Conservation (phyloP, 1,139 yeast species). For the Saccharomycopsis hybrid region DNA sequence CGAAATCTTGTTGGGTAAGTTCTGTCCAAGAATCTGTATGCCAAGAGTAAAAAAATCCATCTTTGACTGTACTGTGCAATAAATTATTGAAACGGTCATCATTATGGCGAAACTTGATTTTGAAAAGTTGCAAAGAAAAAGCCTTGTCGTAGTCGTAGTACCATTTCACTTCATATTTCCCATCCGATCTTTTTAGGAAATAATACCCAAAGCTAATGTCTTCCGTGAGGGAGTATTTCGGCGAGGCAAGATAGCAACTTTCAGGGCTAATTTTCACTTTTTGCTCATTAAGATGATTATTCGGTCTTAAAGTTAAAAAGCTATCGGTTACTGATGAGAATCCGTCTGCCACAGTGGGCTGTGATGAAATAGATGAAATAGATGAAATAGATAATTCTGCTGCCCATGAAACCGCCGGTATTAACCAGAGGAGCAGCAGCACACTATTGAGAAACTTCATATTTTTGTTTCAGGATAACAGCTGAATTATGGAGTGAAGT, state of each 20-base stretch:
- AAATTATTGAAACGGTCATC: constrained; percentile 6
- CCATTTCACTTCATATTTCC: constrained; percentile 13
- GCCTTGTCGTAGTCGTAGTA: constrained; percentile 8
- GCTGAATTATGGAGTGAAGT: no score
- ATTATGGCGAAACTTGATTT: constrained; percentile 15
- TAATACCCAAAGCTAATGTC: constrained; percentile 10
- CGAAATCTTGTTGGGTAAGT: constrained; percentile 9
- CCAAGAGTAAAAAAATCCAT: constrained; percentile 17
- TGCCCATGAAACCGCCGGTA: no score
- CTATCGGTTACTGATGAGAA: not conserved
- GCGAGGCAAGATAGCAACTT: constrained; percentile 4
- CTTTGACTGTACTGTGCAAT: not conserved
- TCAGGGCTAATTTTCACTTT: no score
- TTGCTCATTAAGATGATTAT: no score
- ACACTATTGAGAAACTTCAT: no score
- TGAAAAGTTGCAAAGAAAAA: constrained; percentile 6
- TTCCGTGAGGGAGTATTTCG: constrained; percentile 2
- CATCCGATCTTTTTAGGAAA: constrained; percentile 9
- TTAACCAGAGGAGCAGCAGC: no score
- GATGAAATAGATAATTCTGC: no score
- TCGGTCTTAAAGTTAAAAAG: not conserved
- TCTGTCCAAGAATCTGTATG: constrained; percentile 4
- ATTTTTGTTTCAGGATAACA: no score
- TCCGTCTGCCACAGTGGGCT: not conserved
- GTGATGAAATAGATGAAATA: no score